Evolutionary conservation across 2,329 filamentous ascomycete species (phyloP), one percentile per base, ranked within the genome.

Genomic region (Camillea tinctor): DNA sequence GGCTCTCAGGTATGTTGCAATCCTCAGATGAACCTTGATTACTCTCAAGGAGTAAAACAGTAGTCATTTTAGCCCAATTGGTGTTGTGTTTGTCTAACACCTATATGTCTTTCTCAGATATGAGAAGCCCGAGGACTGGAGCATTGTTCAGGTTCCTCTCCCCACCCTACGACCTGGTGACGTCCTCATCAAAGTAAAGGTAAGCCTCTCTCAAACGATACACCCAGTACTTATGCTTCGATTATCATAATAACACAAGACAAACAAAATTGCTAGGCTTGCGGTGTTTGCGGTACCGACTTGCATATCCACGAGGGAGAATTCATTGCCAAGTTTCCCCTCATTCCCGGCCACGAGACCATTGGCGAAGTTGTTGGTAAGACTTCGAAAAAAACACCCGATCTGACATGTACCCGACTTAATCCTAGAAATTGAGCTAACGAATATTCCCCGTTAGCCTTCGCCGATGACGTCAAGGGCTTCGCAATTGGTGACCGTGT

Each of bases 291-390:
- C 54, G 75, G 75, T 64, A 77, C 75, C 58, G 73, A 80, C 60
- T 58, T 73, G 72, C 84, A 88, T 69, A 87, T 87, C 68, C 87
- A 90, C 70, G 84, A 89, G 73, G 88, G 88, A 69, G 87, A 90
- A 75, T 90, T 90, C 66, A 80, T 80, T 50, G 78, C 77, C 64
- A 77, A 87, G 76, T 89, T 89, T 71, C 87, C 87, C 55, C 77
- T 89, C 60, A 86, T 89, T 67, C 86, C 86, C 60, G 86, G 87
- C 54, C 88, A 90, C 68, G 88, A 90, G 73, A 88, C 87, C 40
- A 84, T 88, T 49, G 88, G 88, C 66, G 81, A 86, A 40, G 80
- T 90, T 58, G 87, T 84, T 30, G 84, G 71, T 73, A 70, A 60
- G 71, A 36, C 21, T n/a, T n/a, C n/a, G n/a, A 6, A 30, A 11